A percentile compares a stretch with the other conserved stretches of the same genome.
phyloP scores from a whole-genome alignment of 108 stramenopile genomes.

The Cyclostephanos invisitatus region DNA sequence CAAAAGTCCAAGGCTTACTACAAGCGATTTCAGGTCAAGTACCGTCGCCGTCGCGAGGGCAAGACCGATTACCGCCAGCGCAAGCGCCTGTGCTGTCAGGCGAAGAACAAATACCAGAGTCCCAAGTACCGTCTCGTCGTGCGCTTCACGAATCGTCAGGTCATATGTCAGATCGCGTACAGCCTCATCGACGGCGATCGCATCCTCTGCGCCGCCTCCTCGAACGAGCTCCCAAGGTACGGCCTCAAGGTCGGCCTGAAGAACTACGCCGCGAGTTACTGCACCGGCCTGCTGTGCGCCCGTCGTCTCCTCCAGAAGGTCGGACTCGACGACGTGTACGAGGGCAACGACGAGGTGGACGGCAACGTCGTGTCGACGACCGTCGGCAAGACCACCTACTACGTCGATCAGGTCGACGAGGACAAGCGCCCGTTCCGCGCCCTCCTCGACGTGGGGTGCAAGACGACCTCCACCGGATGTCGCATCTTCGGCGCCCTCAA shows the following conservation, averaged over 20 bases:
- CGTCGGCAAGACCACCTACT: conserved; percentile 94
- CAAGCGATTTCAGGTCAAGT: conserved; percentile 99
- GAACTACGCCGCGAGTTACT: conserved; percentile 99
- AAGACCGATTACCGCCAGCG: conserved; percentile 99
- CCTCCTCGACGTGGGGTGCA: conserved; percentile 95
- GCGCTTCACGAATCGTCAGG: conserved; percentile 91
- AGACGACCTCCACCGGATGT: conserved; percentile 94
- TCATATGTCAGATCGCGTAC: conserved; percentile 97
- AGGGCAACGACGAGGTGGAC: conserved; percentile 88
- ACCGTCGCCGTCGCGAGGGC: conserved; percentile 98
- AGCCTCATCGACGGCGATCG: conserved; percentile 96
- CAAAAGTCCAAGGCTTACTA: conserved; percentile 97
- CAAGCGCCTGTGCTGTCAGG: conserved; percentile 94
- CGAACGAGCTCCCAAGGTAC: conserved; percentile 93
- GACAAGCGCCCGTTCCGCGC: conserved; percentile 98
- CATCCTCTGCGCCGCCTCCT: conserved; percentile 85
- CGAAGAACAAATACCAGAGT: conserved; percentile 99
- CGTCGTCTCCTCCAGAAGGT: conserved; percentile 96
- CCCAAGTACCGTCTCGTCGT: conserved; percentile 99
- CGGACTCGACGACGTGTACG: conserved; percentile 94
- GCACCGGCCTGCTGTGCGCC: conserved; percentile 96
- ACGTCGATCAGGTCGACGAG: conserved; percentile 97
- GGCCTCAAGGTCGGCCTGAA: conserved; percentile 96
- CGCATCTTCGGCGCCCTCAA: conserved; percentile 97
- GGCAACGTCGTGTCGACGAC: conserved; percentile 85